Base-by-base conservation (phyloP, 352 stramenopile genomes). In the Phytophthora idaei region DNA sequence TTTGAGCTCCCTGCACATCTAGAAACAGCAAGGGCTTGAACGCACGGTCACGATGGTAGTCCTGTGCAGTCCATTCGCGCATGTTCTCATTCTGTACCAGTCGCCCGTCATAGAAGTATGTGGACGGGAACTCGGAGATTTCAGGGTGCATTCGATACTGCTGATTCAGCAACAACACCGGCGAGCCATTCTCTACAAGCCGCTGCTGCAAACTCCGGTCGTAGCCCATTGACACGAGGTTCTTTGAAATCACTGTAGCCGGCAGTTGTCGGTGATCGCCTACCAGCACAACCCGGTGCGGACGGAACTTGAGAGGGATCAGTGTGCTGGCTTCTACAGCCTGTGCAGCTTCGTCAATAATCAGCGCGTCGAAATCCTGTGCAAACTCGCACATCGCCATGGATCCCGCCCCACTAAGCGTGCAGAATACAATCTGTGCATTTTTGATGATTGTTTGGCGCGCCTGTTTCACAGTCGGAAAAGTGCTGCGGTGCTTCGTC, bases 131-230 rank as follows among this genome's bases (percentile, higher is more conserved):
- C 64, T 93, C 79, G 11, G 92, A 91, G 58, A 99, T 99, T 52
- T 93, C 74, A 21, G 88, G 78, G 67, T 99, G 92, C 98, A 99
- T 99, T 52, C 97, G 94, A 68, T 99, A 99, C 79, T 99, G 97
- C 32, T 97, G 88, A 36, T 91, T 81, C 27, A 99, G 77, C 80
- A 99, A 91, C 34, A 89, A 76, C 51, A 92, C 81, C 2, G 78
- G 83, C 11, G 80, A 85, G 25, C 69, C 71, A 50, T 85, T 89
- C 41, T 95, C 76, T 42, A 99, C 95, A 3, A 99, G 78, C 8
- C 97, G 84, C 75, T 99, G 96, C 77, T 99, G 99, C 59, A 99
- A 79, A 60, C 97, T 99, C 31, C 87, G 78, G 28, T 96, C 89
- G 51, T 99, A 93, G 7, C 92, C 89, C 31, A 87, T 71, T n/a